Base-by-base conservation (phyloP, 345 rosid genomes). In the Microthlaspi erraticum region DNA sequence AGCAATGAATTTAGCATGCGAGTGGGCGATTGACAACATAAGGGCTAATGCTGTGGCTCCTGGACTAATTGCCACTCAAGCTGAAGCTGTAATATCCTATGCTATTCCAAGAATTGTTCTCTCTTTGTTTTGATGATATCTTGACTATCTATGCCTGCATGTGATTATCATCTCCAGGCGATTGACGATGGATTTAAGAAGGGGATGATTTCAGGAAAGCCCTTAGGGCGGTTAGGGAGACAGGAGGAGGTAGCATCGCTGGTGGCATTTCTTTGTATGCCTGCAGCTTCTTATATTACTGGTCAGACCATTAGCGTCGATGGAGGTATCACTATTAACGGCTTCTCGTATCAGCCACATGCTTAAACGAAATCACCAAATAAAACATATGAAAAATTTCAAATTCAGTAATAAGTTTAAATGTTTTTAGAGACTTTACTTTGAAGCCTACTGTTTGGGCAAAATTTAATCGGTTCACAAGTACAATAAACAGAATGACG, bases 211-310 rank as follows among this genome's bases (percentile, higher is more conserved):
- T 39, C 80, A 6, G 70, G 76, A 48, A 78, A 77, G 33, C 85
- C 85, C 1, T 45, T 81, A 6, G 77, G 71, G 39, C 83, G 85
- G 10, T 14, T 50, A 0, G 86, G 83, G 29, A 81, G 75, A 39
- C 61, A 84, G 0, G 55, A 60, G 51, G 88, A 86, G 68, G 88
- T 82, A 3, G 76, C 91, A 7, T 64, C 79, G 2, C 14, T 78
- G 8, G 91, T 78, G 45, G 86, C 78, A 19, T 84, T 77, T 70
- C 74, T 86, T n/a, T n/a, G n/a, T n/a, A n/a, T n/a, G n/a, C n/a
- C n/a, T n/a, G n/a, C n/a, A n/a, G n/a, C n/a, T n/a, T 16, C 89
- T 11, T 85, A 81, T 64, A 79, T 81, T 14, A 82, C 81, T 0
- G 88, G 86, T 9, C 86, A 86, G 60, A 63, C 77, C 66, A 82